Evolutionary conservation across 1,284 basidiomycete genomes (phyloP).

Genomic region (Abortiporus biennis): DNA sequence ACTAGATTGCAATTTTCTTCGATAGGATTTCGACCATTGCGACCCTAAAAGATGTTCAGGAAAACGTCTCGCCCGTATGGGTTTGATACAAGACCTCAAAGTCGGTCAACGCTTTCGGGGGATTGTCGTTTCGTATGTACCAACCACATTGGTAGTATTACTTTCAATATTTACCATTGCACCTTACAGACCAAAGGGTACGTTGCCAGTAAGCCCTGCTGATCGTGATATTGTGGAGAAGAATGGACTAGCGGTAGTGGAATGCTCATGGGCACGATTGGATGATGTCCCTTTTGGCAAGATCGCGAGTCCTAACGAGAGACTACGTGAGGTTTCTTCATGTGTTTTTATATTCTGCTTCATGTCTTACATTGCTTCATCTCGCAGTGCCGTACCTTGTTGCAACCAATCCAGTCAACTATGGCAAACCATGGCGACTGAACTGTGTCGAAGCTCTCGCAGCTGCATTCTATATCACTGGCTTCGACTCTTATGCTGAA

Average conservation of each 20-base stretch:
- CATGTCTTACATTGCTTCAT: not conserved
- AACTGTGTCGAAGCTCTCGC: slow-evolving; percentile 93
- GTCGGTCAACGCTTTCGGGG: slow-evolving; percentile 89
- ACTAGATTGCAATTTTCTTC: not conserved
- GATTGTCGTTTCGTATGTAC: slow-evolving; percentile 85
- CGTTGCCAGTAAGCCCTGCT: slow-evolving; percentile 73
- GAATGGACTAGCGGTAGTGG: slow-evolving; percentile 88
- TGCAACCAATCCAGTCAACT: slow-evolving; percentile 92
- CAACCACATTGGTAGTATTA: slow-evolving; percentile 4
- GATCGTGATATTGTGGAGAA: slow-evolving; percentile 79
- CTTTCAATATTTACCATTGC: not conserved
- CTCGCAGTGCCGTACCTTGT: slow-evolving; percentile 82
- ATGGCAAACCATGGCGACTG: slow-evolving; percentile 88
- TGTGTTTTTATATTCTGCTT: slow-evolving; percentile 2
- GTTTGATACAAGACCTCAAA: slow-evolving; percentile 79
- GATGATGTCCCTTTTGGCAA: slow-evolving; percentile 94
- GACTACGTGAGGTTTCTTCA: slow-evolving; percentile 59
- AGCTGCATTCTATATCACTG: slow-evolving; percentile 88
- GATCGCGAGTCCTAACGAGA: slow-evolving; percentile 89
- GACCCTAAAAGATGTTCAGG: slow-evolving; percentile 94
- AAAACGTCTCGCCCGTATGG: slow-evolving; percentile 86
- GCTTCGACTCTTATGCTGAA: slow-evolving; percentile 78
- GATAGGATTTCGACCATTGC: slow-evolving; percentile 93
- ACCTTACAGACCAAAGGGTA: slow-evolving; percentile 76
- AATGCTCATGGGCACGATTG: slow-evolving; percentile 95